Conservation (phyloP, 352 stramenopile species). For the Globisporangium nunn region DNA sequence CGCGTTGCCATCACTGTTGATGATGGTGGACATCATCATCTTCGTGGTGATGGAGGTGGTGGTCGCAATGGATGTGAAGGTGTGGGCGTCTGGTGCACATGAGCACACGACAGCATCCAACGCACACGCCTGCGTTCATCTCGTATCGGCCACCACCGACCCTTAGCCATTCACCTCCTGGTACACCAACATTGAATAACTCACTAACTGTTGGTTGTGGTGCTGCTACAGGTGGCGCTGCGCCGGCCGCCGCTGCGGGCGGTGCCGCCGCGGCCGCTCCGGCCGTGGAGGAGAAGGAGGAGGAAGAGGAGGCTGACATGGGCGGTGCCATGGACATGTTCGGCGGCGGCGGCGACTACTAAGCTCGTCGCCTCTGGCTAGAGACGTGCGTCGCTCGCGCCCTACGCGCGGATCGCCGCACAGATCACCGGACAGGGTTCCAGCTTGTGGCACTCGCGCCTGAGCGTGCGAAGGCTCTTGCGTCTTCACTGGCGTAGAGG, state of each 20-base stretch:
- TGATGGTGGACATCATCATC: not conserved
- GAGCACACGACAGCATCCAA: no score
- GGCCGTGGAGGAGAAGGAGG: conserved; percentile 67
- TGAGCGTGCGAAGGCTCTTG: not conserved
- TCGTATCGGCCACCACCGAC: no score
- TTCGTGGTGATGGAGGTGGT: no score
- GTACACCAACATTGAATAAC: not conserved
- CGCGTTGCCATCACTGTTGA: no score
- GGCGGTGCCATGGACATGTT: conserved; percentile 86
- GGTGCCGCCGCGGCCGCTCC: conserved; percentile 33
- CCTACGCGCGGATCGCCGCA: not conserved
- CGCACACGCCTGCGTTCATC: no score
- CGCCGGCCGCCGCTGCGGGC: conserved; percentile 39
- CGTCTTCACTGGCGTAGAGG: conserved; percentile 11
- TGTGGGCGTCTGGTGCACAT: no score
- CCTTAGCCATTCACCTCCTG: no score
- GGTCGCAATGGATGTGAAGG: no score
- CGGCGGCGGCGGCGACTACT: conserved; percentile 81
- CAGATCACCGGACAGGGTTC: not conserved
- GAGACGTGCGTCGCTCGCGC: conserved; percentile 3
- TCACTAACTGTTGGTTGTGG: conserved; percentile 1
- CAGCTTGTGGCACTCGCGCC: conserved; percentile 5
- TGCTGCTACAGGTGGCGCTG: conserved; percentile 35
- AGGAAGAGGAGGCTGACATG: conserved; percentile 85
- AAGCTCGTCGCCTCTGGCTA: conserved; percentile 19